A percentile compares a stretch with the other conserved stretches of the same genome.
Evolutionary conservation across 495 filamentous ascomycete genomes (phyloP).

Genomic region (Penicillium manginii): DNA sequence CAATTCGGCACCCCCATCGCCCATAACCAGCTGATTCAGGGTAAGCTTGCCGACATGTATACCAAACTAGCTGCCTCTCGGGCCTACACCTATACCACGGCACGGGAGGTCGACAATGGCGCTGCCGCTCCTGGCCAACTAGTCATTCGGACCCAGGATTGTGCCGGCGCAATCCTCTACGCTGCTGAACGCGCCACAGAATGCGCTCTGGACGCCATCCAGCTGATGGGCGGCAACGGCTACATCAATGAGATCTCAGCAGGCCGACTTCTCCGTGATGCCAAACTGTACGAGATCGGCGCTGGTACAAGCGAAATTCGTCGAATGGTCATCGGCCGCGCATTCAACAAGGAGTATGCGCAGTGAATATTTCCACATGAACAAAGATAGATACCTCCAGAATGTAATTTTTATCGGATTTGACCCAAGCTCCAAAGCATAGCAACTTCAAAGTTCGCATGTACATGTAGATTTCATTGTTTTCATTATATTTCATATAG

Average conservation of each 20-base stretch:
- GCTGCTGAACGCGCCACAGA: conserved; percentile 93
- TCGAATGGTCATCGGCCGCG: conserved; percentile 91
- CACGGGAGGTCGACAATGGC: conserved; percentile 74
- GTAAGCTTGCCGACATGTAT: conserved; percentile 96
- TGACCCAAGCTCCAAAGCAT: background rate
- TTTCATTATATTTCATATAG: conserved; percentile 13
- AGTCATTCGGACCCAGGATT: conserved; percentile 80
- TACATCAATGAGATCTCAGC: conserved; percentile 96
- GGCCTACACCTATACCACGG: conserved; percentile 79
- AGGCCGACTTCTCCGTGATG: conserved; percentile 82
- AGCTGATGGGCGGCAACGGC: conserved; percentile 92
- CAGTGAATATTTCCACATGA: conserved; percentile 3
- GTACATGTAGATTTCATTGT: conserved; percentile 10
- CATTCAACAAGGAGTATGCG: conserved; percentile 89
- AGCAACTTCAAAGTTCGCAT: conserved; percentile 2
- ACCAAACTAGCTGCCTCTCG: conserved; percentile 82
- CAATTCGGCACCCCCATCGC: conserved; percentile 90
- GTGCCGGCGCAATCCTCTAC: conserved; percentile 91
- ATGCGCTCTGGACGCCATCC: conserved; percentile 86
- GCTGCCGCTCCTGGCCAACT: conserved; percentile 45
- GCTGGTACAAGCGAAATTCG: conserved; percentile 94
- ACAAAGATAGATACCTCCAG: conserved; percentile 2
- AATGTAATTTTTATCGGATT: conserved; percentile 4
- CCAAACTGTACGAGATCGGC: conserved; percentile 94
- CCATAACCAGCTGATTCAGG: conserved; percentile 92